These are phyloP conservation scores for Yamadazyma nakazawae DNA, from an alignment of 805 yeast genomes.

Conservation along the genomic window DNA sequence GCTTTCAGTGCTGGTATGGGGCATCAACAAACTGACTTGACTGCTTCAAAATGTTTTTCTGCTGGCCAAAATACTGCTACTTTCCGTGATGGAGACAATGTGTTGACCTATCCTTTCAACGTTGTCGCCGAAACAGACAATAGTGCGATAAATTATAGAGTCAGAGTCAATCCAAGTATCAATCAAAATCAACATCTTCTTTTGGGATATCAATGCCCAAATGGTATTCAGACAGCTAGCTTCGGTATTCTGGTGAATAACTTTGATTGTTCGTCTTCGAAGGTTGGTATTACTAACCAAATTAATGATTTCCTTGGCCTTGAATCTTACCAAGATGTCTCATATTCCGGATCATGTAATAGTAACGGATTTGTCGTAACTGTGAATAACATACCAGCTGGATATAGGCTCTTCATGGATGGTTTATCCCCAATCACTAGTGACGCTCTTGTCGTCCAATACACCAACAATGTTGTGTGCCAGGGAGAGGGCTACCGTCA, in stretches of 20 bases:
- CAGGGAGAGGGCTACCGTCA: neutral
- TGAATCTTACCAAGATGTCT: constrained; percentile 5
- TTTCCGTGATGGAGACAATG: constrained; percentile 16
- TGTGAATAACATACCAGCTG: constrained; percentile 26
- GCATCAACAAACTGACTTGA: constrained; percentile 13
- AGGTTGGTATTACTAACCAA: constrained; percentile 19
- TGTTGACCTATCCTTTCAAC: constrained; percentile 10
- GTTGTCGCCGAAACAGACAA: constrained; percentile 6
- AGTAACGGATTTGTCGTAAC: constrained; percentile 7
- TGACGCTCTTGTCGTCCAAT: neutral
- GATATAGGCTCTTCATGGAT: constrained; percentile 24
- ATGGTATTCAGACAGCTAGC: constrained; percentile 20
- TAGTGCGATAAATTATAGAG: neutral
- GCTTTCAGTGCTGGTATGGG: constrained; percentile 21
- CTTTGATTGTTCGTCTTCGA: constrained; percentile 21
- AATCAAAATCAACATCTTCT: constrained; percentile 12
- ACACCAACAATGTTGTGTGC: constrained; percentile 15
- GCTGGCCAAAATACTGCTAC: constrained; percentile 20
- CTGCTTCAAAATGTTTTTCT: constrained; percentile 16
- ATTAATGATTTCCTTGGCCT: constrained; percentile 23
- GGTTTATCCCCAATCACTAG: constrained; percentile 1
- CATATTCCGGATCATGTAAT: constrained; percentile 16
- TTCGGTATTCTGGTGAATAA: constrained; percentile 18
- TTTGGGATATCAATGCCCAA: constrained; percentile 17
- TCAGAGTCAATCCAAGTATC: constrained; percentile 14